Base-by-base conservation (phyloP, 805 yeast genomes). In the Sugiyamaella qingdaonensis region DNA sequence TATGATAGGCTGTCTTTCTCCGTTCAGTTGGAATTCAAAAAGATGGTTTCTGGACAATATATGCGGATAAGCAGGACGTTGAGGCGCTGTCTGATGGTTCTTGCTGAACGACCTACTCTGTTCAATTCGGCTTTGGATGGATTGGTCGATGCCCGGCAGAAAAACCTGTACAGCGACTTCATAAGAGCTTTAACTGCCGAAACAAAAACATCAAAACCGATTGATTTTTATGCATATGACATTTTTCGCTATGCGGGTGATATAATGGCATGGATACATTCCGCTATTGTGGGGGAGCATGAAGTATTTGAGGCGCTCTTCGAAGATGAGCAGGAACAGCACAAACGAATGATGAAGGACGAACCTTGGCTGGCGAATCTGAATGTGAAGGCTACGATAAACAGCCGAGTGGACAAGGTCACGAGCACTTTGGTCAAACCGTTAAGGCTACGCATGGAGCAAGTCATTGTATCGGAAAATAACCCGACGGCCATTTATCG, bases 161-260 rank as follows among this genome's bases (percentile, higher is more conserved):
- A 81, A 56, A 68, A 70, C 3, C 70, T 88, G 2, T 70, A 80
- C 4, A 85, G 82, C 48, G 95, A 89, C 41, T 89, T 91, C 61
- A 62, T 81, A 39, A 70, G 53, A 4, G 73, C 72, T 1, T 44
- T 73, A 4, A 62, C 70, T 1, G 60, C 50, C 13, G 68, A 62
- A 33, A 60, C 65, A 16, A 50, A 36, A 8, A 43, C 51, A 21
- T 71, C 66, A 2, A 63, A 77, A 52, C 86, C 90, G 0, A 73
- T 88, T 19, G 77, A 81, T 31, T 69, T 85, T 43, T 79, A 85
- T 8, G 84, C 87, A 0, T 86, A 86, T 65, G 96, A 92, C 65
- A 87, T 97, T 1, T 74, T 83, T 24, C 75, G 96, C 52, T 91
- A 84, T 58, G 74, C 88, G 14, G 95, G 97, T 24, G 97, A 90